Evolutionary conservation across 768 basidiomycete genomes (phyloP), one percentile per base, ranked within the genome.

Genomic region (Suillus placidus): DNA sequence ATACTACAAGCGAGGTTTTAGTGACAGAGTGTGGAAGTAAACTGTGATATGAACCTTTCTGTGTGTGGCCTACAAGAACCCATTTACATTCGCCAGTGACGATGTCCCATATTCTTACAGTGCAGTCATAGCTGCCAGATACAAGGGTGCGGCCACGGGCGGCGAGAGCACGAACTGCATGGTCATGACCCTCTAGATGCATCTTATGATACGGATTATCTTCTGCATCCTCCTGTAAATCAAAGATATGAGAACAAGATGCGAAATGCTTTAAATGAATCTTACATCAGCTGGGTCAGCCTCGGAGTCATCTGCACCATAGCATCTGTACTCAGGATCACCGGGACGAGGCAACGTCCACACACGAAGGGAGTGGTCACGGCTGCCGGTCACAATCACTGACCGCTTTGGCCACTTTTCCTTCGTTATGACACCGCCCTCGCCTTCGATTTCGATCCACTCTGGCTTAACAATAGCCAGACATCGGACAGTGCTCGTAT

Each of bases 381-480:
- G 78, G 64, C 89, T 90, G 23, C 90, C 90, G 2, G 90, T 91
- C 40, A 91, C 89, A 60, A 91, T 87, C 72, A 90, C 77, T 35
- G 90, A 85, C 68, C 85, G 86, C 63, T 90, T 88, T 40, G 90
- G 90, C 81, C 87, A 85, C 66, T 87, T 90, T 78, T 94, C 91
- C 70, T 86, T 87, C 45, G 80, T 81, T 58, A 89, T 81, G 52
- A 85, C 77, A 8, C 89, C 87, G 16, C 81, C 78, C 63, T 91
- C 89, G 38, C 83, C 81, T 74, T 91, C 88, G 16, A 90, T 84
- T 67, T 92, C 89, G 8, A 96, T 83, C 84, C 87, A 85, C 72
- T 95, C 95, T 1, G 97, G 97, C 73, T 96, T 94, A 62, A 99
- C 93, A 68, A 99, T 97, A 47, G 96, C 92, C 9, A 99, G 83